Conservation (phyloP, 805 yeast genomes). For the Candida vaughaniae region DNA sequence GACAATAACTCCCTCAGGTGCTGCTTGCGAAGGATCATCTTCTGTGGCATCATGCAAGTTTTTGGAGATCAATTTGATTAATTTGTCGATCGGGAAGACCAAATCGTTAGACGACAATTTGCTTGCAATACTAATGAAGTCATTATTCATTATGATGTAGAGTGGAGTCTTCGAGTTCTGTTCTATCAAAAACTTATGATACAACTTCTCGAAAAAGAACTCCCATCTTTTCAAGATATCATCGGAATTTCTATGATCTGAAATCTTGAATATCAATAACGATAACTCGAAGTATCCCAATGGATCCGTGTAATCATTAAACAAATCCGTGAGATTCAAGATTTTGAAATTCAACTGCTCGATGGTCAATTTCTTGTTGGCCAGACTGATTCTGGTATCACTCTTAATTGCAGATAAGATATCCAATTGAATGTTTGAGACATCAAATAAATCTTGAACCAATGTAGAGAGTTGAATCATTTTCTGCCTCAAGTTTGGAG, state of each 20-base stretch:
- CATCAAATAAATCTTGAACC: constrained; percentile 79
- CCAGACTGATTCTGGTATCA: constrained; percentile 50
- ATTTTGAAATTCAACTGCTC: constrained; percentile 61
- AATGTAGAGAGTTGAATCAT: constrained; percentile 67
- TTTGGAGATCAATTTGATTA: constrained; percentile 64
- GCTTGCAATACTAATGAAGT: constrained; percentile 55
- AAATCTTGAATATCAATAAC: constrained; percentile 70
- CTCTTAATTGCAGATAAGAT: constrained; percentile 47
- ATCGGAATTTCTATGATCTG: constrained; percentile 83
- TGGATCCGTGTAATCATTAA: constrained; percentile 84
- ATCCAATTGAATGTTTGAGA: constrained; percentile 82
- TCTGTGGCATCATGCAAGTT: constrained; percentile 44
- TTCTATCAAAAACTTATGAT: constrained; percentile 27
- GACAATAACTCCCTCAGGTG: constrained; percentile 56
- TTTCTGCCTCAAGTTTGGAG: constrained; percentile 72
- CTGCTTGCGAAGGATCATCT: constrained; percentile 30
- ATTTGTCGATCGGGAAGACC: constrained; percentile 74
- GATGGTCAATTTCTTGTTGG: constrained; percentile 50
- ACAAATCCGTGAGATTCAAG: constrained; percentile 71
- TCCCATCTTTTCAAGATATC: constrained; percentile 84
- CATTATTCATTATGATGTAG: constrained; percentile 34
- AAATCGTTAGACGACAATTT: constrained; percentile 66
- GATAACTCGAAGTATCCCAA: constrained; percentile 84
- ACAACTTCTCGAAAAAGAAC: constrained; percentile 55
- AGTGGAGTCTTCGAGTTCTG: constrained; percentile 34